Base-by-base conservation (phyloP, 805 yeast genomes). In the Kregervanrija delftensis region DNA sequence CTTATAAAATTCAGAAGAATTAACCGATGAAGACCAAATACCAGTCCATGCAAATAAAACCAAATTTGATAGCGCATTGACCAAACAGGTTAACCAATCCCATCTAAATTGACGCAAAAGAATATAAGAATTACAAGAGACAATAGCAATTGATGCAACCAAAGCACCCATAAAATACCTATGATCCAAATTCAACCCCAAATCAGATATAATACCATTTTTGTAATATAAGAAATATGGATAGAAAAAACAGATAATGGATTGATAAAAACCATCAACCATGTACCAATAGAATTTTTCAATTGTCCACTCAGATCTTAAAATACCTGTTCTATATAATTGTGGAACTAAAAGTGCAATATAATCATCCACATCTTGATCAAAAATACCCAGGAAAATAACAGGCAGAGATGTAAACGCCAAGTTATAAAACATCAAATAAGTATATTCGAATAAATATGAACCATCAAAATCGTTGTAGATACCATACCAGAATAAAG, bases 361-460 rank as follows among this genome's bases (percentile, higher is more conserved):
- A 36, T 76, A 74, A 49, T 77, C 87, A 47, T 72, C 72, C 16
- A 85, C 90, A 65, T 86, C 95, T 61, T 86, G 93, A 63, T 86
- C 95, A 49, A 86, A 75, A 22, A 86, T 76, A 51, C 86, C 93
- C 62, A 86, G 63, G 53, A 86, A 78, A 42, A 86, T 86, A 43
- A 85, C 83, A 0, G 95, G 91, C 45, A 85, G 66, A 3, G 95
- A 84, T 0, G 95, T 86, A 58, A 82, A 86, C 2, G 90, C 91
- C 74, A 86, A 74, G 58, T 81, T 85, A 65, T 83, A 86, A 60
- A 86, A 84, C 83, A 79, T 84, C 69, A 85, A 67, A 56, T 76
- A 83, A 16, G 95, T 86, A 66, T 74, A 86, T 69, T 86, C 93
- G 56, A 77, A 82, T 50, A 86, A 66, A 55, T 86, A 86, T 1